These are phyloP conservation scores for Endocladia muricata DNA, from an alignment of 31 red algal species.

Conservation along the genomic window DNA sequence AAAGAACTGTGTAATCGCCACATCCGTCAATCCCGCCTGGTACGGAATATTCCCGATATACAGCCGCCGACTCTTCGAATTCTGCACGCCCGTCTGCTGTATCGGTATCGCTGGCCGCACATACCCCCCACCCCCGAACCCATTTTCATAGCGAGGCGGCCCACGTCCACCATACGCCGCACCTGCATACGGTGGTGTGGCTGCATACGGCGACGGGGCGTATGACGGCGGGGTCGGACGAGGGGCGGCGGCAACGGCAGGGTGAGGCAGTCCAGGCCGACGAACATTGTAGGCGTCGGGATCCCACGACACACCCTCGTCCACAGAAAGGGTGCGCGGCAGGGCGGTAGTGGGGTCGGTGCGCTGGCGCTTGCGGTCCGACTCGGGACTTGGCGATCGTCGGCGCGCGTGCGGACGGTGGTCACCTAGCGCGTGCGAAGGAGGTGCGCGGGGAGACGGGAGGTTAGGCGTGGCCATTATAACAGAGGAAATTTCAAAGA, in stretches of 20 bases:
- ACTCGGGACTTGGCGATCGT: slow-evolving; percentile 7
- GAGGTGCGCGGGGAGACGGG: no score
- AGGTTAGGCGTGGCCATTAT: no score
- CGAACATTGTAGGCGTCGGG: no score
- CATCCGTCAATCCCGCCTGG: slow-evolving; percentile 60
- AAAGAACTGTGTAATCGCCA: slow-evolving; percentile 62
- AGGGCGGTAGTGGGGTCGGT: slow-evolving; percentile 4
- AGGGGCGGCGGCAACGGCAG: neutral
- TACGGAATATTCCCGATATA: slow-evolving; percentile 73
- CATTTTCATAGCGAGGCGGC: slow-evolving; percentile 17
- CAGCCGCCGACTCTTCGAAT: slow-evolving; percentile 55
- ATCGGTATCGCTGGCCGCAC: neutral
- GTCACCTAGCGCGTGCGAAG: no score
- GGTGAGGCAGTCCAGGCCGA: neutral
- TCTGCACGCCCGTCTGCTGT: no score
- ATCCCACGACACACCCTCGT: no score
- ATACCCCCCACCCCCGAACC: neutral
- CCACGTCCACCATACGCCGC: neutral
- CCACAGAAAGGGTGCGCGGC: neutral
- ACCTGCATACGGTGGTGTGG: neutral
- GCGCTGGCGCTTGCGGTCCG: slow-evolving; percentile 34
- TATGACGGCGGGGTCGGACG: neutral
- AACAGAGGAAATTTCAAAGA: no score
- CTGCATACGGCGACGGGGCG: neutral
- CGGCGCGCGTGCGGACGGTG: slow-evolving; percentile 6